Base-by-base conservation (phyloP, 345 rosid genomes). In the Leavenworthia alabamica region DNA sequence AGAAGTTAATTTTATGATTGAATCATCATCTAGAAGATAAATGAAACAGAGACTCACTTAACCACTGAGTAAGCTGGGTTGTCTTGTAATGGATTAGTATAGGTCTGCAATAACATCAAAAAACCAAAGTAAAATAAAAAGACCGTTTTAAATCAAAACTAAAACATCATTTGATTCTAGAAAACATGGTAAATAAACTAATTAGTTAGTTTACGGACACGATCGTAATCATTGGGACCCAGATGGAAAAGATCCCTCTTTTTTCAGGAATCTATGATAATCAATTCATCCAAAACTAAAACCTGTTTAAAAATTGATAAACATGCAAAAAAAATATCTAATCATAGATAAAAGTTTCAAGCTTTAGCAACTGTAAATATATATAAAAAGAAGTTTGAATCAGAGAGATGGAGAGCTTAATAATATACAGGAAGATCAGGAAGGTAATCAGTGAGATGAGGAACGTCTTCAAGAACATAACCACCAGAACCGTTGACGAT, bases 11-110 rank as follows among this genome's bases (percentile, higher is more conserved):
- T n/a, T n/a, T n/a, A n/a, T n/a, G 59, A 37, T 13, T 67, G 7
- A 39, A 67, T 36, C 33, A 62, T 0, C 24, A 28, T 1, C n/a
- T n/a, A 50, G 10, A 19, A 36, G 33, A 48, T 16, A 3, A 37
- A 2, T 26, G 28, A 16, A 17, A 39, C 26, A 8, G 6, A 23
- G 22, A 62, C 95, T 83, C 68, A 89, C 98, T 89, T 86, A 8
- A 85, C 98, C 35, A 85, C 93, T 0, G 96, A 92, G 58, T 78
- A 89, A 0, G 96, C 88, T 41, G 96, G 95, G 69, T 92, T 86
- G 60, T 88, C 82, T 77, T 86, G 96, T 66, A 89, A 42, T 26
- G 98, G 98, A 62, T 92, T 89, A 33, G 80, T 55, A 68, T 83
- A 76, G 2, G 81, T 79, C 97, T 88, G 88, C 62, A 58, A 61